phyloP scores from a whole-genome alignment of 2,329 filamentous ascomycete species.

The Diplodia scrobiculata region DNA sequence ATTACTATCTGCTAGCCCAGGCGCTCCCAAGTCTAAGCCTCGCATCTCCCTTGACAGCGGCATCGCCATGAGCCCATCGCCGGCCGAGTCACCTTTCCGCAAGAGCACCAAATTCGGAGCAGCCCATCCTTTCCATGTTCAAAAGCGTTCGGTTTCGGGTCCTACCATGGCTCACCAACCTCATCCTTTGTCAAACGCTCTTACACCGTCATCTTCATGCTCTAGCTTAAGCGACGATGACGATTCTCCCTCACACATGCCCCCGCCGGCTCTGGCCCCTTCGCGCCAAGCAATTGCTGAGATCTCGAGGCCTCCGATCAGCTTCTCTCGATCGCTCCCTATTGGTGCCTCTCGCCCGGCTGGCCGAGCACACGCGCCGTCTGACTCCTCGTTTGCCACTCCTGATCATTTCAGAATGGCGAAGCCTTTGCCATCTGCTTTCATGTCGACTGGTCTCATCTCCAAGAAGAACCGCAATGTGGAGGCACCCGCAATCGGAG shows the following conservation, averaged over 20 bases:
- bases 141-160: constrained; percentile 34
- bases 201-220: constrained; percentile 83
- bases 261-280: constrained; percentile 44
- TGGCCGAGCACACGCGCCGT: constrained; percentile 47
- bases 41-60: constrained; percentile 80
- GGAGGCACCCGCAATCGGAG: constrained; percentile 62
- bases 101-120: constrained; percentile 38
- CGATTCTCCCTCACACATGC: constrained; percentile 68
- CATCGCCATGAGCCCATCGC: constrained; percentile 64
- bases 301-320: constrained; percentile 34
- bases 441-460: constrained; percentile 90
- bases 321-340: constrained; percentile 75
- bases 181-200: constrained; percentile 81
- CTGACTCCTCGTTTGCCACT: constrained; percentile 66
- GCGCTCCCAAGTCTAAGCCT: constrained; percentile 62
- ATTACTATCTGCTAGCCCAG: constrained; percentile 56
- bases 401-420: constrained; percentile 75
- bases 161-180: constrained; percentile 44
- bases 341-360: constrained; percentile 62
- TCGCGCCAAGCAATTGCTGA: constrained; percentile 31
- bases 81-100: constrained; percentile 64
- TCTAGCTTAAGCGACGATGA: constrained; percentile 68
- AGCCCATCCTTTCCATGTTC: constrained; percentile 36
- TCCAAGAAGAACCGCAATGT: constrained; percentile 86
- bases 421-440: constrained; percentile 77